Conservation (phyloP, 2,329 filamentous ascomycete species). For the Diplodia corticola region DNA sequence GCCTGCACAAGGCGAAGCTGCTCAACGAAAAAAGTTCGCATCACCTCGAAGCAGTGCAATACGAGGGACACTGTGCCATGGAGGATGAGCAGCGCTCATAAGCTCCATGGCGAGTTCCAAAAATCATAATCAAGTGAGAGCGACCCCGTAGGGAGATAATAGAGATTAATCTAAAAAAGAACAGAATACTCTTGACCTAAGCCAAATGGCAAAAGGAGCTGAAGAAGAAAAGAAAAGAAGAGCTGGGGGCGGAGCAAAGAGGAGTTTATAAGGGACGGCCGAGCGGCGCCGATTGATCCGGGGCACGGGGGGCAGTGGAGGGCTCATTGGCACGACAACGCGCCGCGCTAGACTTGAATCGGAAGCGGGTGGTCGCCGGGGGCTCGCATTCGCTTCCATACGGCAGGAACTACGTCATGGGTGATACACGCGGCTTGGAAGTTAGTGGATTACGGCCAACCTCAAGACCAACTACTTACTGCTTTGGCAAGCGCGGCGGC, state of each 20-base stretch:
- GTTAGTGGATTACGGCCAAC: no score
- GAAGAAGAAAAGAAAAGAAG: not conserved
- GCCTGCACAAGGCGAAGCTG: not conserved
- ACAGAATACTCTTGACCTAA: not conserved
- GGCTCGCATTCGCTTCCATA: no score
- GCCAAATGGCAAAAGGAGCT: not conserved
- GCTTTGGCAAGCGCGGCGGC: no score
- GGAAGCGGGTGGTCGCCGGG: no score
- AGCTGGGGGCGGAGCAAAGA: not conserved
- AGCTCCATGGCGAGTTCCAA: not conserved
- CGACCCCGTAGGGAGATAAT: not conserved
- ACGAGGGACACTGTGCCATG: not conserved
- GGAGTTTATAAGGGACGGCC: not conserved
- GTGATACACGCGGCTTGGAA: no score
- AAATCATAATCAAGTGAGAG: rapidly evolving
- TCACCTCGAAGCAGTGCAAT: not conserved
- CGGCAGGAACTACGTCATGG: no score
- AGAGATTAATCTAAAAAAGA: not conserved
- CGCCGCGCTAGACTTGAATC: no score
- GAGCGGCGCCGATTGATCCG: no score
- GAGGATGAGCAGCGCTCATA: not conserved
- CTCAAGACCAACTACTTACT: no score
- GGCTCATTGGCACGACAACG: no score
- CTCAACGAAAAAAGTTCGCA: not conserved
- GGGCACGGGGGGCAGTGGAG: no score